These are phyloP conservation scores for Penicillium mononematosum DNA, from an alignment of 495 filamentous ascomycete genomes.

Conservation along the genomic window DNA sequence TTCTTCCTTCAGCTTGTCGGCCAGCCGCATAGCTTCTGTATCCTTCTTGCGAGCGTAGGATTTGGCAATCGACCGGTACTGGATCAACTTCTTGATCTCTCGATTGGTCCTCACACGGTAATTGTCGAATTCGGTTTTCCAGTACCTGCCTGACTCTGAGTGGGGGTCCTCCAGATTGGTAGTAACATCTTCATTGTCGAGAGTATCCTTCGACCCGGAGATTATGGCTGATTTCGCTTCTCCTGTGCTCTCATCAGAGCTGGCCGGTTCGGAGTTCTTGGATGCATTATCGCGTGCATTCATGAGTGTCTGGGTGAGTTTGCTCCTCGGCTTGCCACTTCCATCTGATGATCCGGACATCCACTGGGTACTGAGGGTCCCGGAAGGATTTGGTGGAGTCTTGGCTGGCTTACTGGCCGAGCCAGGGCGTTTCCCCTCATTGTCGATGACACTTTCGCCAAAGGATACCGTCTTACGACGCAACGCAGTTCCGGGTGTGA, in stretches of 20 bases:
- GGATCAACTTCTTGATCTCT: conserved; percentile 75
- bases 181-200: conserved; percentile 57
- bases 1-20: conserved; percentile 67
- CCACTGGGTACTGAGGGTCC: conserved; percentile 67
- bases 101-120: conserved; percentile 77
- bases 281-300: conserved; percentile 43
- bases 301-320: conserved; percentile 46
- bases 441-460: conserved; percentile 64
- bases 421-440: conserved; percentile 50
- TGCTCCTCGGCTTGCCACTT: conserved; percentile 43
- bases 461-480: conserved; percentile 92
- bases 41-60: conserved; percentile 91
- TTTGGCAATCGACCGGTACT: conserved; percentile 80
- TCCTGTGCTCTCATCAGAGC: conserved; percentile 16
- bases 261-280: conserved; percentile 24
- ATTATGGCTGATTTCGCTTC: conserved; percentile 12
- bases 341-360: conserved; percentile 52
- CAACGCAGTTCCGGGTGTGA: conserved; percentile 82
- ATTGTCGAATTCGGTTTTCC: conserved; percentile 85
- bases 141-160: conserved; percentile 85
- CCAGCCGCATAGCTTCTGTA: conserved; percentile 67
- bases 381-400: conserved; percentile 45
- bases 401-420: conserved; percentile 30
- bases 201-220: conserved; percentile 19
- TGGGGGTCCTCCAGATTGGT: conserved; percentile 76